phyloP scores from a whole-genome alignment of 352 stramenopile genomes.

The Pseudoperonospora humuli region DNA sequence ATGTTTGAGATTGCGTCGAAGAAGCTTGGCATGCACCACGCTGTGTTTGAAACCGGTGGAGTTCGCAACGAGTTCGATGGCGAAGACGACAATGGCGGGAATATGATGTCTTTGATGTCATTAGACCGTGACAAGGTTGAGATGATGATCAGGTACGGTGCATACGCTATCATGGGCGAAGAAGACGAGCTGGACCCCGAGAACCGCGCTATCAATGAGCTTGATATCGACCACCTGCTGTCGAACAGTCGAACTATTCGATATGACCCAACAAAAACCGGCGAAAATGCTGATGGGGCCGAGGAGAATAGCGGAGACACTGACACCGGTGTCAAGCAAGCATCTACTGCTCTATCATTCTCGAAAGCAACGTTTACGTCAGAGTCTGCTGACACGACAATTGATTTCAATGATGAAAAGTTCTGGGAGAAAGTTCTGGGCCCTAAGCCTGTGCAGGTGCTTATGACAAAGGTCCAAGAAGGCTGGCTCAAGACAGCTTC shows the following conservation, averaged over 20 bases:
- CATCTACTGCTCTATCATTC: conserved; percentile 65
- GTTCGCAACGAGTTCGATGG: conserved; percentile 91
- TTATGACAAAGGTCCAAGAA: conserved; percentile 87
- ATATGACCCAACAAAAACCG: conserved; percentile 66
- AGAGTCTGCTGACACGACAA: conserved; percentile 79
- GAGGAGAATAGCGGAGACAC: conserved; percentile 33
- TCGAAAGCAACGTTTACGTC: conserved; percentile 85
- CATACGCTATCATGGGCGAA: conserved; percentile 96
- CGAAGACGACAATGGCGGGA: conserved; percentile 88
- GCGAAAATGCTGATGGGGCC: conserved; percentile 31
- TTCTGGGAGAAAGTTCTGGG: conserved; percentile 89
- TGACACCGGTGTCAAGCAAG: conserved; percentile 30
- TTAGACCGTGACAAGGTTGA: conserved; percentile 97
- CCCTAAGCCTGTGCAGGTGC: conserved; percentile 73
- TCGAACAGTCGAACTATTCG: conserved; percentile 82
- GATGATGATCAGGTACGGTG: conserved; percentile 96
- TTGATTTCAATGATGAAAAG: conserved; percentile 88
- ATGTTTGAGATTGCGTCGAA: conserved; percentile 99
- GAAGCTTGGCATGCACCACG: conserved; percentile 98
- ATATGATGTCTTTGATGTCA: conserved; percentile 89
- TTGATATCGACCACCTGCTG: conserved; percentile 84
- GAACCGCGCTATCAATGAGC: conserved; percentile 84
- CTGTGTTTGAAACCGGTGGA: conserved; percentile 93
- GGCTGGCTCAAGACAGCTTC: conserved; percentile 60
- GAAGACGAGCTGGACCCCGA: conserved; percentile 91